Evolutionary conservation across 192 early-diverging fungal species (phyloP).

Genomic region (Linnemannia zychae): DNA sequence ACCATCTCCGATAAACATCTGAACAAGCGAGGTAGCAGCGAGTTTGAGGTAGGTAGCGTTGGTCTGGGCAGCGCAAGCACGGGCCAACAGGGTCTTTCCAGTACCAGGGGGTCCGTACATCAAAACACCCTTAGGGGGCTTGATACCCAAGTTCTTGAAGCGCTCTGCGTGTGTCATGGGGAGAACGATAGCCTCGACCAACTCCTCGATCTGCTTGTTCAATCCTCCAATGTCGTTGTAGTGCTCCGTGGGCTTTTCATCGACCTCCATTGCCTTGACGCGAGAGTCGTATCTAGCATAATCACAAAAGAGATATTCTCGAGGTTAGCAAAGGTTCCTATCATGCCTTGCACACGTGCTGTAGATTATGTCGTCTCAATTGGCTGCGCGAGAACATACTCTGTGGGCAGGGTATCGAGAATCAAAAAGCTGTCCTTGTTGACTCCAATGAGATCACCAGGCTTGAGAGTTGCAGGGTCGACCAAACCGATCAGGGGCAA

Average conservation of each 20-base stretch:
- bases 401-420: conserved; percentile 95
- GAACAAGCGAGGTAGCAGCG: conserved; percentile 94
- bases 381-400: conserved; percentile 67
- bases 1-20: conserved; percentile 99
- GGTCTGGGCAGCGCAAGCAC: conserved; percentile 98
- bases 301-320: background rate
- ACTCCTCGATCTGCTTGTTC: conserved; percentile 89
- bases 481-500: conserved; percentile 98
- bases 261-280: conserved; percentile 99
- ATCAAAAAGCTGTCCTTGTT: conserved; percentile 98
- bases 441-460: conserved; percentile 97
- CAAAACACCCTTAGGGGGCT: conserved; percentile 86
- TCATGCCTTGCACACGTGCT: background rate
- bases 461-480: conserved; percentile 87
- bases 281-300: conserved; percentile 90
- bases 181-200: conserved; percentile 89
- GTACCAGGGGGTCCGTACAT: conserved; percentile 91
- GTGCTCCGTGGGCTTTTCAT: conserved; percentile 98
- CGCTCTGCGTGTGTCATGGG: conserved; percentile 90
- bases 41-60: conserved; percentile 96
- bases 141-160: conserved; percentile 91
- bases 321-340: background rate
- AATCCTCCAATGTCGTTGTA: conserved; percentile 96
- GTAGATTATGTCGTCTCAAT: too few relatives aligned
- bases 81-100: conserved; percentile 93